Percentiles rank a stretch among this genome's conserved stretches.
Evolutionary conservation across 2,329 filamentous ascomycete species (phyloP).

Genomic region (Verticillium tricorpus): DNA sequence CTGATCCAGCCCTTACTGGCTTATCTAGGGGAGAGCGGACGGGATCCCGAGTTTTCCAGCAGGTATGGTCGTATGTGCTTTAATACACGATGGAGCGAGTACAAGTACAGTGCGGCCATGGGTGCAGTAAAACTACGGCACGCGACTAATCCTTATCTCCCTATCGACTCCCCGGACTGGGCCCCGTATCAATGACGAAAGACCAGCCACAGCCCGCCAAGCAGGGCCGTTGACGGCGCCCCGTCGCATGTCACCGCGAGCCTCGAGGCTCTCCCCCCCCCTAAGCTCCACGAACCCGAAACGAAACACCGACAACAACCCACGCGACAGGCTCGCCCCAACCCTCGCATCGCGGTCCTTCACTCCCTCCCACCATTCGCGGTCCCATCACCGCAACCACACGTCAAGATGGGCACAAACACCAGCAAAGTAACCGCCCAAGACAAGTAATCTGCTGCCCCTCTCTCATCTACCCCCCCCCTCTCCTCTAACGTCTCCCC

Average conservation of each 20-base stretch:
- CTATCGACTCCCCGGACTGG: not conserved
- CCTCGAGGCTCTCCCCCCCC: not conserved
- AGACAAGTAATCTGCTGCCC: constrained; percentile 62
- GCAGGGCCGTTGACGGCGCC: not conserved
- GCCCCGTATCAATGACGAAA: not conserved
- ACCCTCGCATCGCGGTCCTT: not conserved
- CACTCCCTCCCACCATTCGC: not conserved
- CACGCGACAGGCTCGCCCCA: not conserved
- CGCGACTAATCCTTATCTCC: not conserved
- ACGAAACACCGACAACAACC: not conserved
- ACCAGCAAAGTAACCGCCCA: constrained; percentile 62
- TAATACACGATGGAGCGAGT: no score
- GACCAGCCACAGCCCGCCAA: not conserved
- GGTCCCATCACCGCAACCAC: not conserved
- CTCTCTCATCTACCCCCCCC: not conserved
- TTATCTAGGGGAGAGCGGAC: not conserved
- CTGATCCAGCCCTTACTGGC: not conserved
- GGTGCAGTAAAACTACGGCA: not conserved
- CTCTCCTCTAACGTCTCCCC: not conserved
- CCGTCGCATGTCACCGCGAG: not conserved
- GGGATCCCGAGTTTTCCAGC: not conserved
- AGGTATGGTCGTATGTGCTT: not conserved
- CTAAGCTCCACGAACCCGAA: not conserved
- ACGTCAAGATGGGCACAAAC: constrained; percentile 46
- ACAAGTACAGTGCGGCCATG: no score